Percentiles rank a stretch among this genome's conserved stretches.
These are phyloP conservation scores for Pseudogymnoascus sp. DNA, from an alignment of 2,329 filamentous ascomycete genomes.

Conservation along the genomic window DNA sequence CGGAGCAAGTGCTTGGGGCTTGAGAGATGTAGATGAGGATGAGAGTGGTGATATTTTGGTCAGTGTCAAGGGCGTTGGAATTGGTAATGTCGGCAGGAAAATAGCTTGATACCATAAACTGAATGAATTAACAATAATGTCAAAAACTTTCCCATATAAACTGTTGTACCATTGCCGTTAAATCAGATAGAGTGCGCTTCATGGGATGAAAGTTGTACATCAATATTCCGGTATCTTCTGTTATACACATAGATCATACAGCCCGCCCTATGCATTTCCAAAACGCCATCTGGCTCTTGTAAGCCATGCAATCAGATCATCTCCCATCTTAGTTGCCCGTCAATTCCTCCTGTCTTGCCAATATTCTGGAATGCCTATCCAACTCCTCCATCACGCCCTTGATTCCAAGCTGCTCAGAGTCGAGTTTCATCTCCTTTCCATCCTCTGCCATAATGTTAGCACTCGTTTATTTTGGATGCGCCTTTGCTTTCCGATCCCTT, in stretches of 20 bases:
- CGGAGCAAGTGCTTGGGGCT: conserved; percentile 82
- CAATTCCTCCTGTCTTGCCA: conserved; percentile 79
- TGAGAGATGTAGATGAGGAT: conserved; percentile 65
- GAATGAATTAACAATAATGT: conserved; percentile 9
- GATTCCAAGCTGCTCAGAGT: conserved; percentile 74
- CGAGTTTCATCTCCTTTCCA: conserved; percentile 79
- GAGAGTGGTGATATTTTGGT: conserved; percentile 64
- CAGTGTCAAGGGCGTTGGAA: conserved; percentile 84
- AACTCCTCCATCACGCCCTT: conserved; percentile 82
- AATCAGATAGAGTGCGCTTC: background rate
- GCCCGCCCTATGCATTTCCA: conserved; percentile 8
- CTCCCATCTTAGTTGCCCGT: conserved; percentile 32
- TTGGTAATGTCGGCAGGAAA: conserved; percentile 92
- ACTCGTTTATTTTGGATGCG: background rate
- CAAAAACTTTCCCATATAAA: background rate
- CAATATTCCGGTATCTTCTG: conserved; percentile 4
- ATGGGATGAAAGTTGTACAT: conserved; percentile 1
- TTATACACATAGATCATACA: conserved; percentile 9
- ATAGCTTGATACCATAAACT: conserved; percentile 45
- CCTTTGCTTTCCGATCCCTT: background rate
- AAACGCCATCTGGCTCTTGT: conserved; percentile 6
- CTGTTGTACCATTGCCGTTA: background rate
- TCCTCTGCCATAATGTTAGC: conserved; percentile 55
- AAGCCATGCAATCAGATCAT: background rate
- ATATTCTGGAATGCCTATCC: conserved; percentile 73